phyloP scores from a whole-genome alignment of 2,329 filamentous ascomycete genomes.

The Apiospora rasikravindrae region DNA sequence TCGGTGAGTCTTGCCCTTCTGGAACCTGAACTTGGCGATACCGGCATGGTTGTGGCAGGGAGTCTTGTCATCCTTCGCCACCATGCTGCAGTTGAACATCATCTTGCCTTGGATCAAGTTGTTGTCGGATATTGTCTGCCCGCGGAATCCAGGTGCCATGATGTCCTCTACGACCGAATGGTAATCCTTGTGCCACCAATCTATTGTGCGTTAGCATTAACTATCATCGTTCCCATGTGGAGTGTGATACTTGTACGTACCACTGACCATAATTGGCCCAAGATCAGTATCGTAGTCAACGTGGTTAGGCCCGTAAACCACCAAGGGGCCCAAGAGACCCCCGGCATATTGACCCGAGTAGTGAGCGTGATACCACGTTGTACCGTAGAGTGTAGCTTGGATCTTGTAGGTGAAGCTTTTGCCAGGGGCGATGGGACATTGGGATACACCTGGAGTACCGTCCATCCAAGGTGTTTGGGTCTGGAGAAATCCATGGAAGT shows the following conservation, averaged over 20 bases:
- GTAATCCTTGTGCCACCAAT: slow-evolving; percentile 67
- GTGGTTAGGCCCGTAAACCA: slow-evolving; percentile 62
- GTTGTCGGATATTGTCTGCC: slow-evolving; percentile 54
- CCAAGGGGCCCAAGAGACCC: slow-evolving; percentile 65
- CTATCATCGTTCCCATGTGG: slow-evolving; percentile 22
- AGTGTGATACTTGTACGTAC: slow-evolving; percentile 34
- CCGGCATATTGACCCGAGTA: slow-evolving; percentile 64
- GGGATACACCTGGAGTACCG: slow-evolving; percentile 56
- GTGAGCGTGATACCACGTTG: slow-evolving; percentile 66
- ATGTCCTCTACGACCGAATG: slow-evolving; percentile 51
- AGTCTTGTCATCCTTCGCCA: slow-evolving; percentile 43
- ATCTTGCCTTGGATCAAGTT: slow-evolving; percentile 69
- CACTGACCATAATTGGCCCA: slow-evolving; percentile 54
- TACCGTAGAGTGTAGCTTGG: slow-evolving; percentile 59
- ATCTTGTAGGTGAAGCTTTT: slow-evolving; percentile 60
- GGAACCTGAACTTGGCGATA: slow-evolving; percentile 58
- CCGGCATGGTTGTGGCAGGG: slow-evolving; percentile 54
- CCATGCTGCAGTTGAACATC: slow-evolving; percentile 56
- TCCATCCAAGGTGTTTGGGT: slow-evolving; percentile 57
- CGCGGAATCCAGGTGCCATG: slow-evolving; percentile 45
- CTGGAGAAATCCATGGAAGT: slow-evolving; percentile 62
- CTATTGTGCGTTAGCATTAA: slow-evolving; percentile 39
- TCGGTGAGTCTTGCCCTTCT: slow-evolving; percentile 59
- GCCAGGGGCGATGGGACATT: slow-evolving; percentile 72
- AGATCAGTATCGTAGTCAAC: slow-evolving; percentile 67